These are phyloP conservation scores for Cryphonectria radicalis DNA, from an alignment of 2,329 filamentous ascomycete species.

Conservation along the genomic window DNA sequence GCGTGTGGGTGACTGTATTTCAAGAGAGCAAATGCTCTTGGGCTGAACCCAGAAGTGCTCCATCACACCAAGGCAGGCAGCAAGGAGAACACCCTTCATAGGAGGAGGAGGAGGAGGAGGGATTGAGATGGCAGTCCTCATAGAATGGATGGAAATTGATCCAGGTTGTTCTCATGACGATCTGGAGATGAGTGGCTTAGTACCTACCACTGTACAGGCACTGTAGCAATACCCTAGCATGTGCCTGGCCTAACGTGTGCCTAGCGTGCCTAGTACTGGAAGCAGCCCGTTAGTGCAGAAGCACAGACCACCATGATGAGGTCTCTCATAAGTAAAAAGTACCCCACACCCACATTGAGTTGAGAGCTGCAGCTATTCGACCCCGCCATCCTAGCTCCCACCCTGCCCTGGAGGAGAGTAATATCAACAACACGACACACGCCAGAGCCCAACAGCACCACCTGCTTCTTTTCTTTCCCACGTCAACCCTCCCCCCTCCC, in stretches of 20 bases:
- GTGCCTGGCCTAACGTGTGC: too few relatives aligned
- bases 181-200: too few relatives aligned
- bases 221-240: not conserved
- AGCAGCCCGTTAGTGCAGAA: not conserved
- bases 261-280: not conserved
- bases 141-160: too few relatives aligned
- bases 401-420: not conserved
- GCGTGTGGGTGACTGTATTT: too few relatives aligned
- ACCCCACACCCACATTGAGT: too few relatives aligned
- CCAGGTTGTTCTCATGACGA: too few relatives aligned
- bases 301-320: not conserved
- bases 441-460: not conserved
- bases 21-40: too few relatives aligned
- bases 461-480: not conserved
- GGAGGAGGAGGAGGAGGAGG: too few relatives aligned
- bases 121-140: too few relatives aligned
- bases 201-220: not conserved
- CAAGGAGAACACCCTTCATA: too few relatives aligned
- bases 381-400: constrained; percentile 10
- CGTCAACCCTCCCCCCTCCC: not conserved
- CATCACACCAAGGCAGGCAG: too few relatives aligned
- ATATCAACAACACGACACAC: not conserved
- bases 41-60: too few relatives aligned
- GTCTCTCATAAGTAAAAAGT: not conserved
- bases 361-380: not conserved